Conservation (phyloP, 192 early-diverging fungal species). For the Coemansia pectinata region DNA sequence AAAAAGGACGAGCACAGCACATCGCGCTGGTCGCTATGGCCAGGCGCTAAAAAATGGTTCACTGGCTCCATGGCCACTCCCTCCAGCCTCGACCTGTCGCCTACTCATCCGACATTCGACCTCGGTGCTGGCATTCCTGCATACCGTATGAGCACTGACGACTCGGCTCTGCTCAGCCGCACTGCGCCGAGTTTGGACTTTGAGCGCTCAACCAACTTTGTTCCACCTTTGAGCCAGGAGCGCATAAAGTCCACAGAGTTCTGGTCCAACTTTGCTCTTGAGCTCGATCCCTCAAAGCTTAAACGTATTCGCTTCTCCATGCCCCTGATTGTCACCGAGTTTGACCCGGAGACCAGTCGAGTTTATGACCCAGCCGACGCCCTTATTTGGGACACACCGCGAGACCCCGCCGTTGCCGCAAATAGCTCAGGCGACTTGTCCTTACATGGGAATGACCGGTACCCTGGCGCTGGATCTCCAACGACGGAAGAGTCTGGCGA, state of each 20-base stretch:
- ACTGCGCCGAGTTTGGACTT: constrained; percentile 53
- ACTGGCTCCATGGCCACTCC: constrained; percentile 18
- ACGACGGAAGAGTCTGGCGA: neutral
- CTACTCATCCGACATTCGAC: constrained; percentile 36
- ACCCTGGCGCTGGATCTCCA: neutral
- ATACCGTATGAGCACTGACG: constrained; percentile 10
- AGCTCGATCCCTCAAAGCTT: constrained; percentile 48
- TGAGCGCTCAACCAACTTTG: constrained; percentile 46
- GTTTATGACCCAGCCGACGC: constrained; percentile 19
- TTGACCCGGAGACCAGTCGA: constrained; percentile 39
- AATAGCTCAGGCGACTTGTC: neutral
- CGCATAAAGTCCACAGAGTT: constrained; percentile 56
- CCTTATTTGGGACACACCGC: constrained; percentile 5
- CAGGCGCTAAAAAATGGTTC: constrained; percentile 51
- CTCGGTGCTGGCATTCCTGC: constrained; percentile 49
- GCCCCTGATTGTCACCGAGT: constrained; percentile 58
- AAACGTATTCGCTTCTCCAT: constrained; percentile 56
- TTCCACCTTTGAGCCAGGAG: constrained; percentile 53
- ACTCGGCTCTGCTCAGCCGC: constrained; percentile 14
- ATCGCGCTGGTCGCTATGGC: constrained; percentile 50
- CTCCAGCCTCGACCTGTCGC: constrained; percentile 9
- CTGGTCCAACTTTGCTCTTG: constrained; percentile 52
- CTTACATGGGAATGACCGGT: constrained; percentile 2
- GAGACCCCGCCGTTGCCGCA: neutral
- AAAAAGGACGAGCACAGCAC: constrained; percentile 27